Conservation (phyloP, 352 stramenopile species). For the Discostella stelligera region DNA sequence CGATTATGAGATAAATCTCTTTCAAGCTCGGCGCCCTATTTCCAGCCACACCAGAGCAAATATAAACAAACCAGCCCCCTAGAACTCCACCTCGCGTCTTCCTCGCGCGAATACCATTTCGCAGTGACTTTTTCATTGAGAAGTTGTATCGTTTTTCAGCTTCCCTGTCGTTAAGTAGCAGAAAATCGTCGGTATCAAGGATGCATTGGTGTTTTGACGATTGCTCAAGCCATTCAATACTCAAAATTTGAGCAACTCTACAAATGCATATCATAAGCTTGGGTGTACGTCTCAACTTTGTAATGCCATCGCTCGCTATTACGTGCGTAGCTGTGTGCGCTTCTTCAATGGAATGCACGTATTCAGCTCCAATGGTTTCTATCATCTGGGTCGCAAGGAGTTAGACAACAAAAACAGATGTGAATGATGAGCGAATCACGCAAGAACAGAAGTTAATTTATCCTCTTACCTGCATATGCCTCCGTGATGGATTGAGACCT, state of each 20-base stretch:
- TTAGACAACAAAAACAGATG: slow-evolving; percentile 4
- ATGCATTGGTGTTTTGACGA: slow-evolving; percentile 39
- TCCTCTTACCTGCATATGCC: slow-evolving; percentile 28
- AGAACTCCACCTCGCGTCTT: slow-evolving; percentile 41
- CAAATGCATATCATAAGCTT: slow-evolving; percentile 68
- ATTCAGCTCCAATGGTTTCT: slow-evolving; percentile 56
- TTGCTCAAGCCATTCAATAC: slow-evolving; percentile 57
- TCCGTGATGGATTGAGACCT: slow-evolving; percentile 35
- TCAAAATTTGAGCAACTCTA: slow-evolving; percentile 54
- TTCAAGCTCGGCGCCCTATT: slow-evolving; percentile 53
- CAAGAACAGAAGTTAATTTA: background rate
- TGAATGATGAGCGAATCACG: slow-evolving; percentile 1
- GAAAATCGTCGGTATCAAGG: slow-evolving; percentile 39
- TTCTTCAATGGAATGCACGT: slow-evolving; percentile 55
- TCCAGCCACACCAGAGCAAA: slow-evolving; percentile 64
- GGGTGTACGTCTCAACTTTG: slow-evolving; percentile 51
- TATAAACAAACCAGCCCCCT: slow-evolving; percentile 41
- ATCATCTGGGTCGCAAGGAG: slow-evolving; percentile 42
- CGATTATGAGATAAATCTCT: slow-evolving; percentile 54
- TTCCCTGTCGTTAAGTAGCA: slow-evolving; percentile 45
- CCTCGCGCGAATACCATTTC: slow-evolving; percentile 39
- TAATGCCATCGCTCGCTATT: slow-evolving; percentile 50
- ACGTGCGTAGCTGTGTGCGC: slow-evolving; percentile 54
- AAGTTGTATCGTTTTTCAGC: slow-evolving; percentile 60
- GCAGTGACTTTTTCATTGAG: slow-evolving; percentile 53